phyloP scores from a whole-genome alignment of 2,329 filamentous ascomycete genomes.

The Amylocarpus encephaloides region DNA sequence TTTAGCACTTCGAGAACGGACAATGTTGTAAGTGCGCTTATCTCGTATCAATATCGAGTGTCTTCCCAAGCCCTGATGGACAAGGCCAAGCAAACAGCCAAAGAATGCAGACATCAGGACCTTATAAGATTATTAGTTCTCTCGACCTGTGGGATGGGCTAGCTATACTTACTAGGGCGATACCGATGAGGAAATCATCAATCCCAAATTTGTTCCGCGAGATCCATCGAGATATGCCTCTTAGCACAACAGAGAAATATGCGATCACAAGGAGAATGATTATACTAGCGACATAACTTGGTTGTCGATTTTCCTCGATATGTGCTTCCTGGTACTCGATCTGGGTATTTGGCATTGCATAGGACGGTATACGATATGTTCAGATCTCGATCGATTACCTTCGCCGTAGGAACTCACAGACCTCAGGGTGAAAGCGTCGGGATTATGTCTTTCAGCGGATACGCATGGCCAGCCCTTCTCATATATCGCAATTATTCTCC shows the following conservation, averaged over 20 bases:
- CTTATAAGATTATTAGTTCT: background rate
- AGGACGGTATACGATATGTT: too few species aligned
- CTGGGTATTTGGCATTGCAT: background rate
- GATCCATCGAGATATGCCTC: background rate
- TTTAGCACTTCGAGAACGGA: background rate
- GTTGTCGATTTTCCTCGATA: background rate
- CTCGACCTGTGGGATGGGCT: background rate
- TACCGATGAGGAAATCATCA: slow-evolving; percentile 1
- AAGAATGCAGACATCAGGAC: background rate
- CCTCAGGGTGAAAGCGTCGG: too few species aligned
- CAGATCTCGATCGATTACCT: too few species aligned
- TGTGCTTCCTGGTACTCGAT: background rate
- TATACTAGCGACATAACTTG: background rate
- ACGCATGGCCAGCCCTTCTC: too few species aligned
- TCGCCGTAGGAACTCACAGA: too few species aligned
- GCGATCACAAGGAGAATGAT: background rate
- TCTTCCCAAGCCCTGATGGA: background rate
- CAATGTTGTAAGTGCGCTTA: background rate
- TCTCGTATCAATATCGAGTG: background rate
- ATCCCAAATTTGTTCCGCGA: background rate
- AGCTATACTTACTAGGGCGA: background rate
- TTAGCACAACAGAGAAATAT: background rate
- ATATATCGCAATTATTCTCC: too few species aligned
- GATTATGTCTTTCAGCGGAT: too few species aligned
- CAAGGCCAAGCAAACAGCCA: background rate